These are phyloP conservation scores for Quercus robur DNA, from an alignment of 306 rosid species.

Conservation along the genomic window DNA sequence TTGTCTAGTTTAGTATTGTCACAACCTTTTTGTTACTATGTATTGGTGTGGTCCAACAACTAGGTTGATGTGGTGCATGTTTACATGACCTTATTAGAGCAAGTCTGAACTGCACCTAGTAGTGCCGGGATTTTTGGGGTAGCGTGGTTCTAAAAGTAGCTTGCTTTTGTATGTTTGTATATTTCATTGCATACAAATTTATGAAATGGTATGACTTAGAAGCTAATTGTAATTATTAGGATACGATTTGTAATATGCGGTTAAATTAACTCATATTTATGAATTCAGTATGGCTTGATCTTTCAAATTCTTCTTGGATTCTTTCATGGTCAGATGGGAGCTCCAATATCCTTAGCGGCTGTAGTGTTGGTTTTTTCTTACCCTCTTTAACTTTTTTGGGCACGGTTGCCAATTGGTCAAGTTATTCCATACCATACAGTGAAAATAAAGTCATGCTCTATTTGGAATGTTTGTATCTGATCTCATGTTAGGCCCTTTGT, in stretches of 20 bases:
- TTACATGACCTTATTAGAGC: no score
- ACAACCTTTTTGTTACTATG: no score
- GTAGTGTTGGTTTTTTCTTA: neutral
- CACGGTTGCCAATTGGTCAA: constrained; percentile 6
- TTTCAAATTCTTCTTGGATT: neutral
- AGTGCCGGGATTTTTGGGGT: no score
- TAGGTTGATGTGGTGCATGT: no score
- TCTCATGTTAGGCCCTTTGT: neutral
- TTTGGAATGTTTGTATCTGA: neutral
- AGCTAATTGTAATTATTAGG: neutral
- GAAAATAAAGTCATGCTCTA: neutral
- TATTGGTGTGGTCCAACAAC: no score
- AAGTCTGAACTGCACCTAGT: no score
- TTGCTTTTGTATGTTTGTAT: neutral
- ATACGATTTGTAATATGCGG: neutral
- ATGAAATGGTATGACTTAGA: neutral
- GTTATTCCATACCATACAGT: neutral
- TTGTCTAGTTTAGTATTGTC: no score
- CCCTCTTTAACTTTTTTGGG: neutral
- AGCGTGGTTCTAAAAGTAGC: no score
- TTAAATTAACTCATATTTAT: neutral
- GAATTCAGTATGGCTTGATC: neutral
- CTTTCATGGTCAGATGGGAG: neutral
- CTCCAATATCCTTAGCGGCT: neutral
- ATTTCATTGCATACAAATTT: neutral